Base-by-base conservation (phyloP, 208 protist genomes). In the Trypanosoma brucei region DNA sequence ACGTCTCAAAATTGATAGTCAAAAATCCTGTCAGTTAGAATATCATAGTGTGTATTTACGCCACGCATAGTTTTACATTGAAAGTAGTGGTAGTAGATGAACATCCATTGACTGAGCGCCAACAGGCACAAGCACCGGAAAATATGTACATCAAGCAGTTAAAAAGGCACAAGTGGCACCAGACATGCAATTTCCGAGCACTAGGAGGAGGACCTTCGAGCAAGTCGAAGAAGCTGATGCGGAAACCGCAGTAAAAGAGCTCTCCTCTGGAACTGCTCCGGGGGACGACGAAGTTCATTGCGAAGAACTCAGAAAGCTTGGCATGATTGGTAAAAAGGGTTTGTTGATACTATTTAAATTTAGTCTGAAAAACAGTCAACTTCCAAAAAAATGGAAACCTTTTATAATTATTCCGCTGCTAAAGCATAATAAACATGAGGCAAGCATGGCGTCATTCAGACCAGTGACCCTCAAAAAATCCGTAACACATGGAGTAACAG, bases 401-500 rank as follows among this genome's bases (percentile, higher is more conserved):
- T 62, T 54, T 11, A 53, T 61, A n/a, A 75, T 75, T 59, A 51
- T 72, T 33, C 55, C 68, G 0, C 59, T 75, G 3, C 68, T 72
- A 0, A 79, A 79, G 51, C 59, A 62, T 0, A 44, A 55, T 0
- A 79, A 75, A 62, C 55, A 49, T 9, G 67, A 62, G 0, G 30
- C 1, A 7, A 55, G 66, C 0, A 36, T 36, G 34, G 48, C n/a
- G n/a, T n/a, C n/a, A n/a, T n/a, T n/a, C n/a, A n/a, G n/a, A n/a
- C n/a, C n/a, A n/a, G n/a, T n/a, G n/a, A n/a, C n/a, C n/a, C n/a
- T n/a, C n/a, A n/a, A n/a, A n/a, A n/a, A n/a, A n/a, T n/a, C n/a
- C n/a, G 1, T 22, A 36, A 5, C 33, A 6, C 2, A 36, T 31
- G 33, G 9, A 33, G 0, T 1, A 34, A 33, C 1, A 45, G 22